A percentile compares a stretch with the other conserved stretches of the same genome.
These are phyloP conservation scores for Penicillium sp. DNA, from an alignment of 2,329 filamentous ascomycete species.

Conservation along the genomic window DNA sequence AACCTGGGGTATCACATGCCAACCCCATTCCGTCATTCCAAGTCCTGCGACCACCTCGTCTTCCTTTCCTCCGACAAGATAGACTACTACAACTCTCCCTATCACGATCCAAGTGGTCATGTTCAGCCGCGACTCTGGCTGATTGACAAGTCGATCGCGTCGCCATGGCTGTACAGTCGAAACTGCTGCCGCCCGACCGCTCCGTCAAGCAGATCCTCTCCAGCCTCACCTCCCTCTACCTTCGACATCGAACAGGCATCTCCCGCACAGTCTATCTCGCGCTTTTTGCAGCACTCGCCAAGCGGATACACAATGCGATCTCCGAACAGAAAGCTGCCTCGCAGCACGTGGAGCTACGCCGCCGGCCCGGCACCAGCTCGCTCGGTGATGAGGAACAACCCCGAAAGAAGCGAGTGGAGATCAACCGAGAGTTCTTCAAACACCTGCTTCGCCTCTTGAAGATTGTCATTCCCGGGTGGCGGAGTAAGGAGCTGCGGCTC, in stretches of 20 bases:
- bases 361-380: conserved; percentile 56
- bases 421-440: conserved; percentile 86
- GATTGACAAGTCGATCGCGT: conserved; percentile 28
- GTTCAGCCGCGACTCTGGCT: conserved; percentile 28
- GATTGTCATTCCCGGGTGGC: conserved; percentile 90
- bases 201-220: conserved; percentile 70
- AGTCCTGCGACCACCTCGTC: conserved; percentile 6
- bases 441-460: conserved; percentile 77
- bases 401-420: conserved; percentile 78
- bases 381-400: conserved; percentile 41
- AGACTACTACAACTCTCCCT: background rate
- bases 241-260: conserved; percentile 79
- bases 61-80: conserved; percentile 5
- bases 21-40: conserved; percentile 21
- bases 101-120: conserved; percentile 24
- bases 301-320: conserved; percentile 89
- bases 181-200: conserved; percentile 68
- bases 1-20: conserved; percentile 36
- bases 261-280: conserved; percentile 84
- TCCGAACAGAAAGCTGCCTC: conserved; percentile 90
- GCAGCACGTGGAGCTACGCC: conserved; percentile 67
- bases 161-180: conserved; percentile 76
- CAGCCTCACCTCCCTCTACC: conserved; percentile 73
- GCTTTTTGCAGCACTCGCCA: conserved; percentile 77
- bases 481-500: conserved; percentile 84